These are phyloP conservation scores for Stramenopiles sp. DNA, from an alignment of 352 stramenopile species.

Conservation along the genomic window DNA sequence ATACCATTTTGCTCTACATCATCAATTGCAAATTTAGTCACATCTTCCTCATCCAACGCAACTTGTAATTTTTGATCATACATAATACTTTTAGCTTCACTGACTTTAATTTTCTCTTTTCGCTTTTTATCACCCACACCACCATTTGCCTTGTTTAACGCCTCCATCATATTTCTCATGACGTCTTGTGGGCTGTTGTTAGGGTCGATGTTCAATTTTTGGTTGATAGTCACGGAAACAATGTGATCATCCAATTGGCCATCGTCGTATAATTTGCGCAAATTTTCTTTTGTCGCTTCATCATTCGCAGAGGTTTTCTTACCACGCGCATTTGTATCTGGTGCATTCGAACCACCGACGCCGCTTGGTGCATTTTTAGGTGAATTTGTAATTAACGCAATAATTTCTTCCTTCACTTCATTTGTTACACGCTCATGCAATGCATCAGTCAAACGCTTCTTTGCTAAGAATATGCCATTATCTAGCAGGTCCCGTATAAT, in stretches of 20 bases:
- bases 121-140: not conserved
- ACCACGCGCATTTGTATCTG: not conserved
- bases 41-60: not conserved
- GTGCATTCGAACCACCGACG: not conserved
- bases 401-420: not conserved
- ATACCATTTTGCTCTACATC: conserved; percentile 92
- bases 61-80: not conserved
- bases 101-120: not conserved
- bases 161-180: not conserved
- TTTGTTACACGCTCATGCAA: not conserved
- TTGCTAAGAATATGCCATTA: conserved; percentile 83
- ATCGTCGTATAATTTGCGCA: not conserved
- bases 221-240: not conserved
- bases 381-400: not conserved
- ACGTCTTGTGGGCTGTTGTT: not conserved
- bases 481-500: conserved; percentile 98
- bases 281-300: not conserved
- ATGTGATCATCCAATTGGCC: not conserved
- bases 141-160: not conserved
- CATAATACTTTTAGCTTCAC: not conserved
- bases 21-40: not conserved
- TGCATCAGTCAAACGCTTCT: conserved; percentile 39
- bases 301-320: not conserved
- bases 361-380: not conserved
- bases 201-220: not conserved